Evolutionary conservation across 2,329 filamentous ascomycete species (phyloP).

Genomic region (Alternaria sp.): DNA sequence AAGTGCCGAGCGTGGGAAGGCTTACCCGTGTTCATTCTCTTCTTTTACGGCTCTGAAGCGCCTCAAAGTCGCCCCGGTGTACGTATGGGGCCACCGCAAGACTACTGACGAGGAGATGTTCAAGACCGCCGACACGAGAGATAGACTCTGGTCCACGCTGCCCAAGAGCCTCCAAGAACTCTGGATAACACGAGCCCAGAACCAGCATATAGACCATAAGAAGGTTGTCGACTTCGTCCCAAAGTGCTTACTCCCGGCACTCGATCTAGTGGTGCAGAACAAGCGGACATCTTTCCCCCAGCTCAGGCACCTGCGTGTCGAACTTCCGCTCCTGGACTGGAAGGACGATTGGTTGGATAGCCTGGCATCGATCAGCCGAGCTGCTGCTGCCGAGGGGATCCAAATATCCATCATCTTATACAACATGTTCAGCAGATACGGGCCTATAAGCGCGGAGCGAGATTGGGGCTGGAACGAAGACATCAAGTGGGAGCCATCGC

Average conservation of each 20-base stretch:
- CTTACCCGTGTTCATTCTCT: neutral
- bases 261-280: neutral
- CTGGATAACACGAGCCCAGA: neutral
- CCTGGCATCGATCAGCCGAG: neutral
- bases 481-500: neutral
- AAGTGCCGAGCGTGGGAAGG: neutral
- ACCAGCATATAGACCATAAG: neutral
- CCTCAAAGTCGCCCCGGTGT: neutral
- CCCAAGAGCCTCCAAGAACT: neutral
- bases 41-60: neutral
- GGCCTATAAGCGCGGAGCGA: neutral
- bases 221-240: neutral
- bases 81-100: neutral
- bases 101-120: neutral
- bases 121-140: neutral
- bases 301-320: neutral
- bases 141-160: neutral
- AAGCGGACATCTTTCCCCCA: neutral
- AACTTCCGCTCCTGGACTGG: neutral
- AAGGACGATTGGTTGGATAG: neutral
- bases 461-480: neutral
- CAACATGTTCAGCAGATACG: neutral
- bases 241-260: neutral
- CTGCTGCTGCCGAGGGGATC: neutral
- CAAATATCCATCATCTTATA: neutral